phyloP scores from a whole-genome alignment of 2,329 filamentous ascomycete genomes.

The Sporothrix humicola region DNA sequence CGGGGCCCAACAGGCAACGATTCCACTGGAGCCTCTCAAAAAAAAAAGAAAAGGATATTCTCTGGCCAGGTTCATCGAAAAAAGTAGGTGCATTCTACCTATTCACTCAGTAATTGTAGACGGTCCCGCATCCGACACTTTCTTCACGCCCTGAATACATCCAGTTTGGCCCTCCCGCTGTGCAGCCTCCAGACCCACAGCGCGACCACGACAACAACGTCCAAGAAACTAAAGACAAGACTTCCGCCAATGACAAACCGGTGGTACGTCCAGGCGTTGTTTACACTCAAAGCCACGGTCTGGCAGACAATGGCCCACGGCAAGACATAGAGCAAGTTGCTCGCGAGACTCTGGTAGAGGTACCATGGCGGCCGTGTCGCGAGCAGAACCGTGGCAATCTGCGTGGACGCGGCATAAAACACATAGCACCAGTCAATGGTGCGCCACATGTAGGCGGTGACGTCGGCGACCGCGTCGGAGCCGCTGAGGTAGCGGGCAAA shows the following conservation, averaged over 20 bases:
- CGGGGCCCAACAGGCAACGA: too few species aligned
- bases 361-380: slow-evolving; percentile 71
- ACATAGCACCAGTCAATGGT: slow-evolving; percentile 71
- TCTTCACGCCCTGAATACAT: slow-evolving; percentile 1
- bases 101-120: neutral
- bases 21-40: too few species aligned
- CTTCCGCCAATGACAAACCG: slow-evolving; percentile 70
- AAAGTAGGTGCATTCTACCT: neutral
- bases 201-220: slow-evolving; percentile 56
- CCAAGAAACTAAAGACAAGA: slow-evolving; percentile 69
- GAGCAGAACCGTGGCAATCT: slow-evolving; percentile 68
- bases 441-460: slow-evolving; percentile 70
- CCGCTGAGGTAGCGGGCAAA: slow-evolving; percentile 69
- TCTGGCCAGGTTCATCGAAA: too few species aligned
- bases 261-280: slow-evolving; percentile 71
- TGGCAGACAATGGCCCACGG: slow-evolving; percentile 72
- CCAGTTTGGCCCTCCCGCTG: slow-evolving; percentile 44
- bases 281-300: slow-evolving; percentile 52
- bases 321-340: slow-evolving; percentile 71
- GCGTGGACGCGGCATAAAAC: slow-evolving; percentile 69
- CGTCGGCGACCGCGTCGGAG: slow-evolving; percentile 61
- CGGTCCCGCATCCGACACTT: neutral
- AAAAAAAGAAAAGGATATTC: too few species aligned
- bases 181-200: slow-evolving; percentile 59
- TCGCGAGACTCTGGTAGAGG: slow-evolving; percentile 67